Evolutionary conservation across 2,329 filamentous ascomycete species (phyloP), one percentile per base, ranked within the genome.

Genomic region (Chaetomium strumarium): DNA sequence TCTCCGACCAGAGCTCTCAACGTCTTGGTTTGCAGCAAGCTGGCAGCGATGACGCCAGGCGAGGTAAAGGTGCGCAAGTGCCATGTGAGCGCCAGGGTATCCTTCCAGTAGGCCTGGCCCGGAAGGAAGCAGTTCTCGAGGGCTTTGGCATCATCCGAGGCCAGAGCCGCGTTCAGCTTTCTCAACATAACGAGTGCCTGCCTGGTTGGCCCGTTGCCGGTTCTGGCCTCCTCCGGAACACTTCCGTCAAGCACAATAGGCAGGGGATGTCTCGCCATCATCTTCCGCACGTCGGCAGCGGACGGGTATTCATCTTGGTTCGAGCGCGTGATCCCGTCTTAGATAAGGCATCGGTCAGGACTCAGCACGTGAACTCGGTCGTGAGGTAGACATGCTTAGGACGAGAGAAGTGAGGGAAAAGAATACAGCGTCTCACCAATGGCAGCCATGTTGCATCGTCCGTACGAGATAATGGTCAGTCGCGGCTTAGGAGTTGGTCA

Each of bases 61-160:
- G 44, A 51, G 3, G 30, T 56, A 41, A 71, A 67, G 2, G 68
- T 71, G 11, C 70, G 67, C n/a, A 70, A 37, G 39, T 71, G 66
- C 48, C 59, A 69, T 0, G 69, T 72, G 19, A 72, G 50, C 1
- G 67, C 67, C 20, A 72, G 33, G 38, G 61, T 54, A 46, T 72
- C 70, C 17, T 63, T 66, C 68, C 68, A 71, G 57, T 66, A 71
- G 5, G 67, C 63, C 55, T 70, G 67, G 2, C 48, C 55, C 3
- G 52, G 5, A 40, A 63, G 64, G 55, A 71, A 71, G 40, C 63
- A 67, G 33, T 14, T 29, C 9, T 56, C 56, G 2, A 71, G 47
- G 1, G 55, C 51, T 3, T 49, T 24, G 6, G 44, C 49, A 51
- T 69, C 62, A 5, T 52, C 49, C 11, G 43, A 41, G 1, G 41